Base-by-base conservation (phyloP, 805 yeast species). In the Pichia paraexigua region DNA sequence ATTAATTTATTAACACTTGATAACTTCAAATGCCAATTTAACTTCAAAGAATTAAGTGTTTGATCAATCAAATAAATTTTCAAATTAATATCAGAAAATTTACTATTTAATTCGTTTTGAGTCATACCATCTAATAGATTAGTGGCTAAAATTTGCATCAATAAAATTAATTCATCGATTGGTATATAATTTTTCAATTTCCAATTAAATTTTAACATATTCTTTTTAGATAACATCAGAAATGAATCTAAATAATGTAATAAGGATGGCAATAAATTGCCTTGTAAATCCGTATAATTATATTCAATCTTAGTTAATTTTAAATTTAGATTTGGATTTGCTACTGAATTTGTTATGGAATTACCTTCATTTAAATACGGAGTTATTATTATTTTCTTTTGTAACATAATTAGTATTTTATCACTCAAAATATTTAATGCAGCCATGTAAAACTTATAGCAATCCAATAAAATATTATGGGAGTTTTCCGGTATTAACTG, bases 101-200 rank as follows among this genome's bases (percentile, higher is more conserved):
- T 22, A 22, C 47, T 46, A 50, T 60, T 60, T 35, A 20, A 7
- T 41, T 61, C 52, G 12, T 42, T 40, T 30, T 60, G 63, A 10
- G 22, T 32, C 17, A 69, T 51, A 1, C 60, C 61, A 18, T 40
- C 22, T 52, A 75, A 75, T 60, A 79, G 68, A 60, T 80, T 82
- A 9, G 79, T 75, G 2, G 78, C 72, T 47, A 80, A 69, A 32
- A 80, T 76, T 15, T 78, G 75, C 56, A 78, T 68, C 53, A 79
- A 65, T 49, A 80, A 61, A 15, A 79, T 75, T 17, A 80, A 71
- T 9, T 82, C 78, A 62, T 80, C 84, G 48, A 80, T 68, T 3
- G 86, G 86, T 46, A 80, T 73, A n/a, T 79, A 77, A 44, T 82
- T 69, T 58, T 80, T 75, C 46, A 80, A 71, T 55, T 79, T 80